phyloP scores from a whole-genome alignment of 2,329 filamentous ascomycete genomes.

The Calonectria ilicicola region DNA sequence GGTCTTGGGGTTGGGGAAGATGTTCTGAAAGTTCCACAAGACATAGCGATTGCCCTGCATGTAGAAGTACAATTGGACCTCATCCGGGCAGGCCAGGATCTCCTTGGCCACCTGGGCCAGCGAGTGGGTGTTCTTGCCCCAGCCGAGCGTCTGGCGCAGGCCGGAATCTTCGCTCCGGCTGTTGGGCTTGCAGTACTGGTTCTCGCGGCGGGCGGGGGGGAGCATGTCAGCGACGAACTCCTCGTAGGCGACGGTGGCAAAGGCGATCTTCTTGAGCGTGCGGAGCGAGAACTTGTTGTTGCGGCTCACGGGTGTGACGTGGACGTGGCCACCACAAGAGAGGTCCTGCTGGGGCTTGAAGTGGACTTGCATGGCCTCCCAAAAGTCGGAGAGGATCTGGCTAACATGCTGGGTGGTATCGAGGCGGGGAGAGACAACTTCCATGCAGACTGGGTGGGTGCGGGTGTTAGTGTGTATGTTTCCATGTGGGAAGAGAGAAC shows the following conservation, averaged over 20 bases:
- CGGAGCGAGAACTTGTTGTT: conserved; percentile 50
- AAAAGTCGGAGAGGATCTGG: conserved; percentile 52
- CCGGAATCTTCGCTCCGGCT: conserved; percentile 47
- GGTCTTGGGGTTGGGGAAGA: conserved; percentile 51
- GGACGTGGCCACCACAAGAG: conserved; percentile 54
- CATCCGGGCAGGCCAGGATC: conserved; percentile 40
- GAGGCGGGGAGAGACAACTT: conserved; percentile 54
- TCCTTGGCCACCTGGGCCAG: conserved; percentile 46
- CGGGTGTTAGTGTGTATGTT: conserved; percentile 16
- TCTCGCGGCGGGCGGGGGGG: conserved; percentile 48
- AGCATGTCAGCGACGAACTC: conserved; percentile 49
- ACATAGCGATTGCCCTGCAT: conserved; percentile 55
- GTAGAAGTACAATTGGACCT: conserved; percentile 50
- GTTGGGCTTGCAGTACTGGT: conserved; percentile 52
- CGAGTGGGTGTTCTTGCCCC: conserved; percentile 41
- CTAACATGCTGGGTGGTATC: conserved; percentile 49
- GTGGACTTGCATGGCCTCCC: conserved; percentile 56
- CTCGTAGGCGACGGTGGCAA: conserved; percentile 50
- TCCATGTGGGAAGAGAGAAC: background rate
- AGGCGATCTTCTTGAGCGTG: conserved; percentile 52
- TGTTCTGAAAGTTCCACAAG: conserved; percentile 56
- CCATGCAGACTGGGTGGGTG: conserved; percentile 51
- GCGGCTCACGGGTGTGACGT: conserved; percentile 50
- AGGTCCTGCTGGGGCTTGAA: conserved; percentile 51
- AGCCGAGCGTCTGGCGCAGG: conserved; percentile 42